A percentile compares a stretch with the other conserved stretches of the same genome.
Conservation (phyloP, 176 grass and related monocot species). For the Pontederia crassipes region DNA sequence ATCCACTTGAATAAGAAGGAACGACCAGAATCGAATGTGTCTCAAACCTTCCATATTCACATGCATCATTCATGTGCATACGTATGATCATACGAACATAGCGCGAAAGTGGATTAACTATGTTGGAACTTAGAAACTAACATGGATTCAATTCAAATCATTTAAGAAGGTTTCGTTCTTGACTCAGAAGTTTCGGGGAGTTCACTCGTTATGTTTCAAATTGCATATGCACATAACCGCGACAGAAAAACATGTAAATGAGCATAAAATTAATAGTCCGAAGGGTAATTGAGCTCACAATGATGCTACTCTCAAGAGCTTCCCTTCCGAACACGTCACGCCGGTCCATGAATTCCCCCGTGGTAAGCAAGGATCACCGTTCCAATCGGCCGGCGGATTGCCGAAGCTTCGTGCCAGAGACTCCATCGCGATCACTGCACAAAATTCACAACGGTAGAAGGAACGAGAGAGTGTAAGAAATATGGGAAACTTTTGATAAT, state of each 20-base stretch:
- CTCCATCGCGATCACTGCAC: slow-evolving; percentile 74
- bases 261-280: too few species aligned
- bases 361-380: slow-evolving; percentile 80
- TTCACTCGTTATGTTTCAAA: too few species aligned
- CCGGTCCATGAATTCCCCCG: slow-evolving; percentile 67
- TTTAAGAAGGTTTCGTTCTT: background rate
- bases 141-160: background rate
- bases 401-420: slow-evolving; percentile 47
- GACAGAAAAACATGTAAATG: too few species aligned
- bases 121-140: too few species aligned
- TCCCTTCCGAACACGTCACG: slow-evolving; percentile 41
- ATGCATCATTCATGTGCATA: too few species aligned
- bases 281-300: slow-evolving; percentile 37
- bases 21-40: too few species aligned
- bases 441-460: background rate
- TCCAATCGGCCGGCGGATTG: slow-evolving; percentile 63
- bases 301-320: slow-evolving; percentile 35
- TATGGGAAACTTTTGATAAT: background rate
- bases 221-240: too few species aligned
- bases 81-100: background rate
- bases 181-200: too few species aligned
- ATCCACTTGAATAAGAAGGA: too few species aligned
- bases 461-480: background rate
- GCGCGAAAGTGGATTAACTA: too few species aligned
- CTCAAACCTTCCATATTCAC: too few species aligned